These are phyloP conservation scores for Solanum neorickii DNA, from an alignment of 257 asterid species.

Conservation along the genomic window DNA sequence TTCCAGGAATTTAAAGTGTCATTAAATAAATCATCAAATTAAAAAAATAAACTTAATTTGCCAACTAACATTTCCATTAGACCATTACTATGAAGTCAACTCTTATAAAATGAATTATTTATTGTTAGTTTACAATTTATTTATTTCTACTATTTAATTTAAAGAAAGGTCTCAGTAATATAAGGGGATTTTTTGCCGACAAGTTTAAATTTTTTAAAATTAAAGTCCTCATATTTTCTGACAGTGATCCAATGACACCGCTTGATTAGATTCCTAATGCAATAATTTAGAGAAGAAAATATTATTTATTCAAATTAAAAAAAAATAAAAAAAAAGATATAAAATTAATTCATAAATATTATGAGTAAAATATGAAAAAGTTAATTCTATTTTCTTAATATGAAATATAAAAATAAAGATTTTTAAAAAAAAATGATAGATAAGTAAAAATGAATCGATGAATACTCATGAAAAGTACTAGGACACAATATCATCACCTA, in stretches of 20 bases:
- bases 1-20: background rate
- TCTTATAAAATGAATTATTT: background rate
- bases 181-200: background rate
- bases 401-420: too few species aligned
- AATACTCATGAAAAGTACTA: background rate
- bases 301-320: background rate
- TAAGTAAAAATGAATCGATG: too few species aligned
- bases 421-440: too few species aligned
- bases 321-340: too few species aligned
- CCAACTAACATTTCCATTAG: background rate
- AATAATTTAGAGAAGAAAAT: background rate
- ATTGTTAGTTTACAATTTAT: background rate
- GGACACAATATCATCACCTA: background rate
- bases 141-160: background rate
- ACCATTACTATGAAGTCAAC: background rate
- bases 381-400: too few species aligned
- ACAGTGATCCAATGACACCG: background rate
- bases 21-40: background rate
- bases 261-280: background rate
- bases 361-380: too few species aligned
- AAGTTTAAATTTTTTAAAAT: background rate
- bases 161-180: background rate
- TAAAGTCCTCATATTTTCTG: background rate
- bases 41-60: background rate
- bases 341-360: background rate